Evolutionary conservation across 129 eudicot genomes (phyloP), one percentile per base, ranked within the genome.

Genomic region (Centella asiatica): DNA sequence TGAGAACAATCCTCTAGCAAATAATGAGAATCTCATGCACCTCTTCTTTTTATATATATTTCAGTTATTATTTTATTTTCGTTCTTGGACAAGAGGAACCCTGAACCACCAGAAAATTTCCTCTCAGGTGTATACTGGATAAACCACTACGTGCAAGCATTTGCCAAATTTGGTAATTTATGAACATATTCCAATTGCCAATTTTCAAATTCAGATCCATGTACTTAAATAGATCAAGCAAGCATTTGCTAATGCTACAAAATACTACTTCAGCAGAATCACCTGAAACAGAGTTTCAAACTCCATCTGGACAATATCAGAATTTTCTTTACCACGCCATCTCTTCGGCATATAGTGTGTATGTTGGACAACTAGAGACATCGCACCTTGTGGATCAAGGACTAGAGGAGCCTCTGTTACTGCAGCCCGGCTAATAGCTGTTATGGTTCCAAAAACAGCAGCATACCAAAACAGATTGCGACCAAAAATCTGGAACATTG

Each of bases 201-300:
- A 20, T 18, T 17, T 34, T 11, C 5, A 19, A n/a, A 19, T 34
- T 6, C 31, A 57, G n/a, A n/a, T 7, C 3, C 36, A 57, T 34
- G 9, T 20, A 22, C 6, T 57, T 57, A 3, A 19, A n/a, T 34
- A 33, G 32, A 20, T 20, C 3, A 34, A 57, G 63, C 63, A 20
- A 33, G 22, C n/a, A 26, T 18, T 10, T 57, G 45, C 25, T 40
- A 2, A 45, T n/a, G 1, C 28, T 27, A 32, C 2, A 18, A 62
- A 62, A 27, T 6, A 47, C 22, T 36, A 34, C 25, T 48, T 48
- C 18, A 51, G 53, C 44, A 49, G 25, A 40, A 68, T 39, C 77
- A 87, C 98, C 96, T 92, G 95, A 70, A 87, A 92, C 57, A 92
- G 80, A 29, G 94, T 87, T 75, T 87, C 98, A 72, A 92, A 87